Evolutionary conservation across 1,139 yeast species (phyloP).

Genomic region (Arxiozyma slooffiae): DNA sequence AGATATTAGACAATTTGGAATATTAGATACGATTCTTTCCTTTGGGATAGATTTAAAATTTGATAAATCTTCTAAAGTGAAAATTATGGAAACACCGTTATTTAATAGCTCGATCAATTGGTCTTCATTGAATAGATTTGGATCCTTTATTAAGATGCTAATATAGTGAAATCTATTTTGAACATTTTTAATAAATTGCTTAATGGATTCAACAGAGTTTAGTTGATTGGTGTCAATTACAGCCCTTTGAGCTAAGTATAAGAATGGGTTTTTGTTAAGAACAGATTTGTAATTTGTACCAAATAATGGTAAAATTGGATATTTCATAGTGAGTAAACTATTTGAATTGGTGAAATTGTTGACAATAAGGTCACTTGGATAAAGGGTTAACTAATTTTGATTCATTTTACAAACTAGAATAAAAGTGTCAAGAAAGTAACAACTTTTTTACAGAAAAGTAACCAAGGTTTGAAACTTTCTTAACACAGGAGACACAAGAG

Average conservation of each 20-base stretch:
- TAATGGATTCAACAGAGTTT: conserved; percentile 11
- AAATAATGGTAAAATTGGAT: conserved; percentile 25
- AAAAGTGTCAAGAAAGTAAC: too few relatives aligned
- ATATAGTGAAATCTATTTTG: conserved; percentile 8
- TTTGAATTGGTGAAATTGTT: too few relatives aligned
- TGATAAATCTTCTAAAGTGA: conserved; percentile 32
- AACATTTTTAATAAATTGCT: background rate
- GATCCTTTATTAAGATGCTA: conserved; percentile 12
- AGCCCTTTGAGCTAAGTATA: conserved; percentile 20
- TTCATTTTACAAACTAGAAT: too few relatives aligned
- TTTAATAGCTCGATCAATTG: conserved; percentile 54
- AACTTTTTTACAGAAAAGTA: too few relatives aligned
- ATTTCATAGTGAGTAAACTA: conserved; percentile 14
- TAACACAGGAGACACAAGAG: too few relatives aligned
- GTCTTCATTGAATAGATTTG: conserved; percentile 25
- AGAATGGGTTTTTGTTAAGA: conserved; percentile 15
- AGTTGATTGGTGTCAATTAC: conserved; percentile 19
- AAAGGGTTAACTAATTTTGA: too few relatives aligned
- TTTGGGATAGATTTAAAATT: conserved; percentile 5
- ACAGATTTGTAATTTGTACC: conserved; percentile 11
- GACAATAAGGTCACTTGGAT: background rate
- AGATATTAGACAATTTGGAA: conserved; percentile 2
- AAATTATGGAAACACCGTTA: conserved; percentile 50
- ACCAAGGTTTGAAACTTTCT: too few relatives aligned
- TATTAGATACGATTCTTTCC: conserved; percentile 4